A percentile compares a stretch with the other conserved stretches of the same genome.
Evolutionary conservation across 2,329 filamentous ascomycete species (phyloP).

Genomic region (Claviceps humidiphila): DNA sequence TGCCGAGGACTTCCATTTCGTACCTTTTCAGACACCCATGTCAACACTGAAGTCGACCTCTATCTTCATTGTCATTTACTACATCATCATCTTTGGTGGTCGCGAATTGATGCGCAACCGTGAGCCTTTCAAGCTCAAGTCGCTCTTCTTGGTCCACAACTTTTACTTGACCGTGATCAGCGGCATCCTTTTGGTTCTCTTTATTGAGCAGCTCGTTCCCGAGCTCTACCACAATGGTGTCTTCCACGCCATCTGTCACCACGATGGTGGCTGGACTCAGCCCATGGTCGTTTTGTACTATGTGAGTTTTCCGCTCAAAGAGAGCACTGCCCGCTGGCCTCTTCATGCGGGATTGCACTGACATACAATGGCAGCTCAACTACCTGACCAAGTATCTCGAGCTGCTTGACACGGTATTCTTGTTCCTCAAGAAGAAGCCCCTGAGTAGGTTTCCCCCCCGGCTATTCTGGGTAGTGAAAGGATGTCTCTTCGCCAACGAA

Average conservation of each 20-base stretch:
- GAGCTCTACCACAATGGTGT: conserved; percentile 68
- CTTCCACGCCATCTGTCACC: conserved; percentile 77
- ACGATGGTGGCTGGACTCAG: conserved; percentile 80
- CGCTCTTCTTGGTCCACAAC: conserved; percentile 92
- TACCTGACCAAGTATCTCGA: conserved; percentile 98
- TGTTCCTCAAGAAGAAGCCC: conserved; percentile 99
- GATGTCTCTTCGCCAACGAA: not conserved
- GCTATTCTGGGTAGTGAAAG: not conserved
- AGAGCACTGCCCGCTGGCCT: not conserved
- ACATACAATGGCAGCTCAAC: conserved; percentile 57
- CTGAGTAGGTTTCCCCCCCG: conserved; percentile 36
- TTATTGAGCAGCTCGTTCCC: conserved; percentile 80
- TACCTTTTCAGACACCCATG: conserved; percentile 70
- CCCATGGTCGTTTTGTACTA: conserved; percentile 92
- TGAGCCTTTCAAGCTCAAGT: conserved; percentile 73
- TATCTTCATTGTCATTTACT: conserved; percentile 76
- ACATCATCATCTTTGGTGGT: conserved; percentile 84
- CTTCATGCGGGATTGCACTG: not conserved
- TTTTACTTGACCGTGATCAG: conserved; percentile 83
- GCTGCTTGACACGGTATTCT: conserved; percentile 86
- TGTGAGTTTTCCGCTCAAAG: conserved; percentile 40
- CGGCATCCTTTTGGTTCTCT: conserved; percentile 65
- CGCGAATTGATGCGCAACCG: conserved; percentile 84
- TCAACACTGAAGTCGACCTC: conserved; percentile 77
- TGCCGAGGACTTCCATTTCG: conserved; percentile 75